These are phyloP conservation scores for Hericium alpestre DNA, from an alignment of 768 basidiomycete genomes.

Conservation along the genomic window DNA sequence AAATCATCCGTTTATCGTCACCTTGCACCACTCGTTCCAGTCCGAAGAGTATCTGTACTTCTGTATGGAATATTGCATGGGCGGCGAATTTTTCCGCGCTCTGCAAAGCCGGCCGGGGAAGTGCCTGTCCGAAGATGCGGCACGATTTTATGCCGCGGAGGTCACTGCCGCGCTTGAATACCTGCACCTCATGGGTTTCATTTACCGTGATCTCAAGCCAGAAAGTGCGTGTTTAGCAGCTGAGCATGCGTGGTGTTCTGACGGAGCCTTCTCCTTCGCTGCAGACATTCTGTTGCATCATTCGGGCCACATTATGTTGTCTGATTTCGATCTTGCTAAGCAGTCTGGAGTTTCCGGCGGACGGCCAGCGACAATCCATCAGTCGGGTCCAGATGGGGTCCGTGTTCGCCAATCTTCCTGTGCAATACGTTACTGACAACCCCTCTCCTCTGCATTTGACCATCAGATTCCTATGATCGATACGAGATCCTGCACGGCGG, in stretches of 20 bases:
- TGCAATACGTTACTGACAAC: slow-evolving; percentile 1
- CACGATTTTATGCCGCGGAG: slow-evolving; percentile 97
- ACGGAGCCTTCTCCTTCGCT: slow-evolving; percentile 9
- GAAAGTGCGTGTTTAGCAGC: slow-evolving; percentile 65
- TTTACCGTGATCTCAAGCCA: slow-evolving; percentile 97
- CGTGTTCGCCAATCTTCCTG: slow-evolving; percentile 20
- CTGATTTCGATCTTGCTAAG: slow-evolving; percentile 98
- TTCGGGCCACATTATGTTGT: slow-evolving; percentile 98
- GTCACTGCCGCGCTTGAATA: slow-evolving; percentile 97
- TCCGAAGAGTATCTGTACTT: slow-evolving; percentile 97
- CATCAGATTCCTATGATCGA: slow-evolving; percentile 82
- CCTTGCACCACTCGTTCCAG: slow-evolving; percentile 97
- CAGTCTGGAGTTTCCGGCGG: slow-evolving; percentile 81
- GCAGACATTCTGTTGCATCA: slow-evolving; percentile 94
- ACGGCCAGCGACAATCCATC: slow-evolving; percentile 78
- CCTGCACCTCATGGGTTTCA: slow-evolving; percentile 97
- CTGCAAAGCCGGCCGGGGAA: slow-evolving; percentile 94
- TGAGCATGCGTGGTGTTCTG: slow-evolving; percentile 6
- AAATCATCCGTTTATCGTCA: slow-evolving; percentile 99
- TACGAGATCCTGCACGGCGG: slow-evolving; percentile 93
- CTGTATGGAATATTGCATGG: slow-evolving; percentile 99
- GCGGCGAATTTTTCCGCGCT: slow-evolving; percentile 98
- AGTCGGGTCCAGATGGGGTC: slow-evolving; percentile 82
- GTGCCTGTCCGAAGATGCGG: slow-evolving; percentile 89
- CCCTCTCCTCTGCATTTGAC: slow-evolving; percentile 4